phyloP scores from a whole-genome alignment of 441 rosid species.

The Hypseocharis bilobata region DNA sequence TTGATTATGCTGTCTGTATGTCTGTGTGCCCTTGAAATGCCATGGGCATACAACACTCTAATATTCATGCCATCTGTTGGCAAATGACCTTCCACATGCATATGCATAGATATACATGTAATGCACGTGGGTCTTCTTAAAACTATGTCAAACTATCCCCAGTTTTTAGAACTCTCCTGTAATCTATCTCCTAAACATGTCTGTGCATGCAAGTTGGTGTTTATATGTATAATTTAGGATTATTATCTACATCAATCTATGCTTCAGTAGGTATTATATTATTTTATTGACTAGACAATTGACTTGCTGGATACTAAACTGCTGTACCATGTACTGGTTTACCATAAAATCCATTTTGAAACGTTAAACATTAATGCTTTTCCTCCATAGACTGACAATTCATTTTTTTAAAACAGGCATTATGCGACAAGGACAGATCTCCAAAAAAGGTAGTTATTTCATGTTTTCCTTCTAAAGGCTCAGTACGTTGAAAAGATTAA shows the following conservation, averaged over 20 bases:
- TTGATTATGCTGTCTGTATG: neutral
- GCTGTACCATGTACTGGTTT: neutral
- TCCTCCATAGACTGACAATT: constrained; percentile 7
- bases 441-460: constrained; percentile 54
- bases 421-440: constrained; percentile 74
- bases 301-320: neutral
- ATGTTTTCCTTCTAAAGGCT: neutral
- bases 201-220: neutral
- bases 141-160: neutral
- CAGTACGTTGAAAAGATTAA: constrained; percentile 8
- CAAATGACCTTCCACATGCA: too few relatives aligned
- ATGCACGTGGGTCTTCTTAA: too few relatives aligned
- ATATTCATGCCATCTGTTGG: too few relatives aligned
- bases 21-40: too few relatives aligned
- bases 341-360: neutral
- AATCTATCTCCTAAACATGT: neutral
- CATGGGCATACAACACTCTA: too few relatives aligned
- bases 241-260: neutral
- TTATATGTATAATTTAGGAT: neutral
- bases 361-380: neutral
- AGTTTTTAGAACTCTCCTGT: neutral
- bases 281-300: neutral
- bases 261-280: neutral
- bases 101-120: too few relatives aligned
- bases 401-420: constrained; percentile 41